Conservation (phyloP, 345 rosid species). For the Zanthoxylum bungeanum region DNA sequence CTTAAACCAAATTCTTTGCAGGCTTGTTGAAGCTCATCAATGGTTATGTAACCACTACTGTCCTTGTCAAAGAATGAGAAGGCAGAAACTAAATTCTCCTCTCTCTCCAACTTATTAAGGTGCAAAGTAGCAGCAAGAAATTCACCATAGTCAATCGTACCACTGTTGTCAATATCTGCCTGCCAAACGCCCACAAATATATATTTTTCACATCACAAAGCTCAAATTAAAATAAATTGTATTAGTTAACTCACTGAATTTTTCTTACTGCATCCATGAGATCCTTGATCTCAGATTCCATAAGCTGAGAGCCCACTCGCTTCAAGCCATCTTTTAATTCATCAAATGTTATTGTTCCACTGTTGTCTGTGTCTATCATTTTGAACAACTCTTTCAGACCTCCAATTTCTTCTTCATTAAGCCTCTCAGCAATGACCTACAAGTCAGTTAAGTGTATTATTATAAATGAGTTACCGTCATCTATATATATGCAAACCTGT, state of each 20-base stretch:
- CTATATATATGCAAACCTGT: background rate
- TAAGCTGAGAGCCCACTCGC: conserved; percentile 70
- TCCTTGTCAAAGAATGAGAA: conserved; percentile 82
- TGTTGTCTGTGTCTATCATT: conserved; percentile 75
- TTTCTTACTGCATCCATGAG: conserved; percentile 62
- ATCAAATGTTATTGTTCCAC: conserved; percentile 73
- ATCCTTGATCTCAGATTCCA: conserved; percentile 81
- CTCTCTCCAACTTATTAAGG: conserved; percentile 74
- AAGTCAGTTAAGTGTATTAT: background rate
- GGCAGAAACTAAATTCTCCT: conserved; percentile 68
- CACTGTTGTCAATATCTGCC: conserved; percentile 84
- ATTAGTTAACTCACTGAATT: background rate
- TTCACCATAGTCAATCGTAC: conserved; percentile 78
- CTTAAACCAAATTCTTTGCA: conserved; percentile 72
- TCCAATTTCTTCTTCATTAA: conserved; percentile 74
- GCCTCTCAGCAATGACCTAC: conserved; percentile 80
- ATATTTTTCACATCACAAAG: background rate
- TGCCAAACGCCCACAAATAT: conserved; percentile 20
- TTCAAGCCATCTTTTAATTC: conserved; percentile 59
- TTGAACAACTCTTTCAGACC: conserved; percentile 77
- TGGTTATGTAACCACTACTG: conserved; percentile 75
- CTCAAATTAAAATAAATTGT: background rate
- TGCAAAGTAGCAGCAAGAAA: conserved; percentile 82
- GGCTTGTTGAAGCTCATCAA: conserved; percentile 73
- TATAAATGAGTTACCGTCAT: background rate